Base-by-base conservation (phyloP, 2,329 filamentous ascomycete genomes). In the Zymoseptoria tritici region DNA sequence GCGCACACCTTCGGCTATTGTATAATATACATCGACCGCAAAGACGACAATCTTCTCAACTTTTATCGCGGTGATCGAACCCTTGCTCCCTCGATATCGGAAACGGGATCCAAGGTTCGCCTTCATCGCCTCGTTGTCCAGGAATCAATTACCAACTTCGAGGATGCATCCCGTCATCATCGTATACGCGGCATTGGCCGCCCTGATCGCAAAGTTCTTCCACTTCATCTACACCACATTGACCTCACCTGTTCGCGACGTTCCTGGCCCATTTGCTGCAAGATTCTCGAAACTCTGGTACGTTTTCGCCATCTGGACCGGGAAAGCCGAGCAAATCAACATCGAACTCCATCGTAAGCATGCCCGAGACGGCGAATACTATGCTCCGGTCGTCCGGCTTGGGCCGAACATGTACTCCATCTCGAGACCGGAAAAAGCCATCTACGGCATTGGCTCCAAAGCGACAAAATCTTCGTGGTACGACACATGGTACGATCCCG, bases 401-500 rank as follows among this genome's bases (percentile, higher is more conserved):
- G 67, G 62, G 9, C 67, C 67, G n/a, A 65, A 66, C 19, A 52
- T 61, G 50, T 65, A 65, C 57, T 63, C 58, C 9, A 64, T 66
- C 51, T 56, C 62, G 4, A 51, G 52, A 2, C 58, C 64, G 16
- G 58, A 66, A 4, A 63, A 65, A 49, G 56, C 24, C 9, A 61
- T 68, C n/a, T 68, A 67, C 53, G 62, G 59, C 1, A 66, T 65
- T 42, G 56, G 61, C 11, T 63, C 62, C 11, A 63, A 66, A 22
- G 61, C 70, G 68, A 20, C 73, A 24, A 67, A 67, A 53, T 60
- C 52, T 11, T 55, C 46, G 16, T 67, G 61, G 60, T 67, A 67
- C 52, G 62, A 63, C n/a, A 56, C 58, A 19, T 60, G 55, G 60
- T 57, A 61, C 8, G 59, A 62, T 55, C 58, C 63, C 31, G 49